These are phyloP conservation scores for Metschnikowia picachoensis DNA, from an alignment of 805 yeast species.

Conservation along the genomic window DNA sequence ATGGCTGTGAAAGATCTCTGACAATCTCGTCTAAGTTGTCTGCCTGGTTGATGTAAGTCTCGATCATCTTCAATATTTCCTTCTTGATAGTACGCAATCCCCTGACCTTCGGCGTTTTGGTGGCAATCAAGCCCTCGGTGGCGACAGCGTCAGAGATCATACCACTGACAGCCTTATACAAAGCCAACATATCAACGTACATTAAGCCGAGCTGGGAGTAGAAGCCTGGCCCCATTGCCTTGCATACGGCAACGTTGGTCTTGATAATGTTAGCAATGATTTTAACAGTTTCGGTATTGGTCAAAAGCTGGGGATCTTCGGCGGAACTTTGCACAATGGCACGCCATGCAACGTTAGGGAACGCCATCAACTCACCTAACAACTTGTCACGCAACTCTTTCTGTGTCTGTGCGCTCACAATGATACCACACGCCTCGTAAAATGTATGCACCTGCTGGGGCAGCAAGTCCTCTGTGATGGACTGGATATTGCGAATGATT, in stretches of 20 bases:
- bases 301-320: conserved; percentile 73
- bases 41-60: conserved; percentile 83
- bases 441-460: conserved; percentile 98
- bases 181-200: conserved; percentile 82
- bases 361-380: conserved; percentile 73
- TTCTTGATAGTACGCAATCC: conserved; percentile 95
- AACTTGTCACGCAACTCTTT: conserved; percentile 66
- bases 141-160: conserved; percentile 82
- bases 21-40: conserved; percentile 83
- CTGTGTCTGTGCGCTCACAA: conserved; percentile 81
- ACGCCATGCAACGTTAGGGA: conserved; percentile 94
- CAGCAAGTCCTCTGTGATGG: conserved; percentile 84
- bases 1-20: conserved; percentile 73
- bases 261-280: conserved; percentile 90
- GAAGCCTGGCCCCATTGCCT: conserved; percentile 90
- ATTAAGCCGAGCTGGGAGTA: conserved; percentile 82
- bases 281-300: conserved; percentile 81
- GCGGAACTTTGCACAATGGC: conserved; percentile 83
- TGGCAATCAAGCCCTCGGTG: conserved; percentile 78
- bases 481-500: conserved; percentile 77
- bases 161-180: conserved; percentile 83
- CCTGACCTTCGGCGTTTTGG: conserved; percentile 92
- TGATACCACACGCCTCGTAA: conserved; percentile 95
- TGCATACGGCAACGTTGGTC: conserved; percentile 92
- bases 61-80: conserved; percentile 85